These are phyloP conservation scores for Entomortierella beljakovae DNA, from an alignment of 192 early-diverging fungal genomes.

Conservation along the genomic window DNA sequence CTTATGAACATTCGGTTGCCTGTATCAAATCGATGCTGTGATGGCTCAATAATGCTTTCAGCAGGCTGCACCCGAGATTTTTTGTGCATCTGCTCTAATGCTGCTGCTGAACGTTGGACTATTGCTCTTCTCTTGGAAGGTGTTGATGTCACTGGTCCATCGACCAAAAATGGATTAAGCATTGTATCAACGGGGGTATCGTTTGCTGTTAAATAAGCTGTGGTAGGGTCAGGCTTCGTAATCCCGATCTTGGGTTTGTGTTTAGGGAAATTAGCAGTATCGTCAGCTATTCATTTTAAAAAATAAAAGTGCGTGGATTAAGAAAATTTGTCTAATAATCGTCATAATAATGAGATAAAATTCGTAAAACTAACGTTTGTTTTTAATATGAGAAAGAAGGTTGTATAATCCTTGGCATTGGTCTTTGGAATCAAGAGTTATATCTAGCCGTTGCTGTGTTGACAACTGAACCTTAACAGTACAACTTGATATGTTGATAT, in stretches of 20 bases:
- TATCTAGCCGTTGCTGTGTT: conserved; percentile 25
- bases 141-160: background rate
- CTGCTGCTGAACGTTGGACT: conserved; percentile 2
- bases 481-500: background rate
- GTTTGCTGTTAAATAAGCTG: conserved; percentile 32
- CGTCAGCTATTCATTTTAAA: conserved; percentile 7
- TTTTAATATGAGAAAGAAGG: conserved; percentile 14
- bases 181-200: conserved; percentile 3
- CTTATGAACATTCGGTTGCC: background rate
- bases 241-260: conserved; percentile 33
- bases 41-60: background rate
- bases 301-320: background rate
- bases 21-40: conserved; percentile 8
- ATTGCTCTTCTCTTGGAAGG: background rate
- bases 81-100: conserved; percentile 14
- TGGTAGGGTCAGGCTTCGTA: conserved; percentile 19
- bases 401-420: conserved; percentile 25
- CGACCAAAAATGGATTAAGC: background rate
- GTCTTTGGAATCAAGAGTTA: conserved; percentile 5
- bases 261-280: conserved; percentile 13
- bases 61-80: conserved; percentile 8
- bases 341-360: background rate
- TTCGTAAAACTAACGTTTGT: conserved; percentile 11
- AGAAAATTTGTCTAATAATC: background rate
- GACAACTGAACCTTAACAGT: conserved; percentile 26